Evolutionary conservation across 2,329 filamentous ascomycete genomes (phyloP).

Genomic region (Cadophora sp.): DNA sequence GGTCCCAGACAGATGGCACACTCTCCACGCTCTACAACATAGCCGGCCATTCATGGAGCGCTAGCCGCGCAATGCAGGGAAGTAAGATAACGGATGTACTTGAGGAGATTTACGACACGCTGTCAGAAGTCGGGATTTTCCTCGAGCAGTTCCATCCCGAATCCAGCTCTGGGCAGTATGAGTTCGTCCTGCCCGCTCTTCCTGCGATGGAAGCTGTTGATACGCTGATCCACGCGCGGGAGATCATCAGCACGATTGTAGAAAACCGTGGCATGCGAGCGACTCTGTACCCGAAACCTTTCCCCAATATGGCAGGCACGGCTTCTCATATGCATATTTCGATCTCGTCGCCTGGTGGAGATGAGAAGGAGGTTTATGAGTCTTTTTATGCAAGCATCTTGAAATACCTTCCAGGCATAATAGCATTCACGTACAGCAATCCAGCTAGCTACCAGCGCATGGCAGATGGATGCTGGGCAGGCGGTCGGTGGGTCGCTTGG

Average conservation of each 20-base stretch:
- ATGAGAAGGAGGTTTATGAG: conserved; percentile 56
- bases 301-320: conserved; percentile 62
- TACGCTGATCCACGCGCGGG: conserved; percentile 71
- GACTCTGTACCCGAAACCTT: conserved; percentile 78
- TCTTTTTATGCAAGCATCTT: conserved; percentile 77
- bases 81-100: conserved; percentile 63
- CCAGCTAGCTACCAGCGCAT: conserved; percentile 73
- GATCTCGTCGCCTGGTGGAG: conserved; percentile 52
- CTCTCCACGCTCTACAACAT: conserved; percentile 56
- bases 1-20: conserved; percentile 38
- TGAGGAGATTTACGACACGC: conserved; percentile 67
- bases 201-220: conserved; percentile 74
- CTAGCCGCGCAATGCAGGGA: conserved; percentile 67
- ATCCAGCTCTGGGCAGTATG: conserved; percentile 76
- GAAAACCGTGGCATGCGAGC: conserved; percentile 67
- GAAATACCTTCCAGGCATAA: conserved; percentile 67
- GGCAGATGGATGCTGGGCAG: conserved; percentile 74
- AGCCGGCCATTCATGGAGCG: conserved; percentile 74
- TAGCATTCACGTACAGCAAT: conserved; percentile 72
- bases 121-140: conserved; percentile 67
- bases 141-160: conserved; percentile 80
- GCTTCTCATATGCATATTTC: conserved; percentile 76
- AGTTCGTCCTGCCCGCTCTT: conserved; percentile 72
- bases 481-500: conserved; percentile 81
- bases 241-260: conserved; percentile 71